These are phyloP conservation scores for Nicotiana knightiana DNA, from an alignment of 257 asterid genomes.

Conservation along the genomic window DNA sequence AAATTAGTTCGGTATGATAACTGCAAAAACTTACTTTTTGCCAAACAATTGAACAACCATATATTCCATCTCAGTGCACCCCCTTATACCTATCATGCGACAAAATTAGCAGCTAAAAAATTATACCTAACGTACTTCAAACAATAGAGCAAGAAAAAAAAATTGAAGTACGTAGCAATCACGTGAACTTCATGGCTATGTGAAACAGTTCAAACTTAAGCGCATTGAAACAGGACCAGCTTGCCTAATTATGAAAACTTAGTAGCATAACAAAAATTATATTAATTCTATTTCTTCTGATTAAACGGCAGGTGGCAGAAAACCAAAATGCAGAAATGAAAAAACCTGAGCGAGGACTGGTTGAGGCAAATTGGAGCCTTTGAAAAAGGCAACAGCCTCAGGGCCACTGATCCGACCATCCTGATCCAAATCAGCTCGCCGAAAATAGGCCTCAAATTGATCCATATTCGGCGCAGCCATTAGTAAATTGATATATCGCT, in stretches of 20 bases:
- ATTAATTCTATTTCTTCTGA: not conserved
- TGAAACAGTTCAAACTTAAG: not conserved
- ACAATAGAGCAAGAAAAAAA: not conserved
- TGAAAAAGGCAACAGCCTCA: conserved; percentile 83
- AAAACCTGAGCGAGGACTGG: conserved; percentile 92
- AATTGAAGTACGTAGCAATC: not conserved
- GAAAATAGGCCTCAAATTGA: conserved; percentile 73
- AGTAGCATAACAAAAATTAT: not conserved
- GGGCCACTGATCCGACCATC: conserved; percentile 88
- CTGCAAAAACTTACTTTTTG: not conserved
- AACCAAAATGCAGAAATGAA: not conserved
- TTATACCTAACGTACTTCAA: not conserved
- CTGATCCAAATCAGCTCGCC: conserved; percentile 90
- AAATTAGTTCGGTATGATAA: not conserved
- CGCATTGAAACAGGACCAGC: not conserved
- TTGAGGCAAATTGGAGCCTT: conserved; percentile 65
- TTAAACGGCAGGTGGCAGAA: not conserved
- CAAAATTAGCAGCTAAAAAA: not conserved
- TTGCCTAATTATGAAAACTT: not conserved
- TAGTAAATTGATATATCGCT: not conserved
- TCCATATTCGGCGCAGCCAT: conserved; percentile 44
- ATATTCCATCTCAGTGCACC: not conserved
- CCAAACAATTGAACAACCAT: not conserved
- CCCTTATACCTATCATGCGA: not conserved
- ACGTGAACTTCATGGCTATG: not conserved